Base-by-base conservation (phyloP, 306 rosid species). In the Macrotyloma uniflorum region DNA sequence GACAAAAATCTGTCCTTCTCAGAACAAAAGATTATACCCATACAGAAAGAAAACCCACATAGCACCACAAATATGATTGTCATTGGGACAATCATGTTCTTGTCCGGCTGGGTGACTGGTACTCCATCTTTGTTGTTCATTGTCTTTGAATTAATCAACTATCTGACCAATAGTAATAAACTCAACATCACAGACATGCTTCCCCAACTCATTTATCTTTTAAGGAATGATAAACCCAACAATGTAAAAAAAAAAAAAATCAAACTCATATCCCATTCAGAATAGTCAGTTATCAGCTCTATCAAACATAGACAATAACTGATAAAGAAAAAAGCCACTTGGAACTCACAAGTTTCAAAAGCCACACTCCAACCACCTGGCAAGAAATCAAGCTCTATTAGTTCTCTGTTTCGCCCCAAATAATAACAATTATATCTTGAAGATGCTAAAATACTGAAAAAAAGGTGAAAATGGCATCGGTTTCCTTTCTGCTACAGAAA, bases 21-120 rank as follows among this genome's bases (percentile, higher is more conserved):
- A 14, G 94, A 83, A 77, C 97, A 91, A 78, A 88, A 96, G 51
- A 90, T 83, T 67, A 97, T 92, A 42, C 99, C 98, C 65, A 93
- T 90, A 84, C 91, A 96, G 87, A 96, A 96, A 57, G 97, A 89
- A 72, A 91, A 76, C n/a, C 97, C 97, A 26, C 98, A 91, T 18
- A 96, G 84, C 87, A 89, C 79, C 74, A 91, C 55, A 79, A 88
- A 67, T 80, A 88, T 54, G 80, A 93, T 77, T 49, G 96, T 40
- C 70, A 79, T 53, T 20, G 92, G 86, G 64, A 93, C 80, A 83
- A 83, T 70, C 86, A 83, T 86, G 50, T 78, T 80, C 81, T 81
- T 94, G 45, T 91, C 98, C 45, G 79, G 35, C 51, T 77, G 88
- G 62, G 43, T 32, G 45, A 79, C 82, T 28, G 88, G 75, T 83